Percentiles rank a stretch among this genome's conserved stretches.
phyloP scores from a whole-genome alignment of 2,329 filamentous ascomycete genomes.

The Aspergillus fructus region DNA sequence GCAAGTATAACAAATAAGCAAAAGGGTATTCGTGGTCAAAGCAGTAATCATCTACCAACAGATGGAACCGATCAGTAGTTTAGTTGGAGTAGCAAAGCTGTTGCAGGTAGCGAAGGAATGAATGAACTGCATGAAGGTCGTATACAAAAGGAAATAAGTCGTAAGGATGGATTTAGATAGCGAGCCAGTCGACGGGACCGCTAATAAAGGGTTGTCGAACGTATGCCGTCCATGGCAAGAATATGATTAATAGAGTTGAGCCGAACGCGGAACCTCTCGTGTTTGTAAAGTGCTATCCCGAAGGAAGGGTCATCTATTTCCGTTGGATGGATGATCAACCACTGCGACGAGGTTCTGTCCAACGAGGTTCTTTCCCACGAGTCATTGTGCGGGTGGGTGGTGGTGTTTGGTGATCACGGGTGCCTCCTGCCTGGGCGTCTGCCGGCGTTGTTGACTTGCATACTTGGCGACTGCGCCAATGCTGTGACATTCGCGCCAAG shows the following conservation, averaged over 20 bases:
- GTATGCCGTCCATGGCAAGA: background rate
- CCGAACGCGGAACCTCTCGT: conserved; percentile 29
- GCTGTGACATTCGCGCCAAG: conserved; percentile 28
- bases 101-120: background rate
- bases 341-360: background rate
- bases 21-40: background rate
- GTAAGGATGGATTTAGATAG: no score
- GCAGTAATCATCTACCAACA: background rate
- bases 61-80: background rate
- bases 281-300: conserved; percentile 43
- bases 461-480: conserved; percentile 18
- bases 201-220: background rate
- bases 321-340: conserved; percentile 21
- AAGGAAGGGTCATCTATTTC: conserved; percentile 68
- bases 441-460: conserved; percentile 13
- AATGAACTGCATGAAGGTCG: background rate
- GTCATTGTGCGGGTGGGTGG: background rate
- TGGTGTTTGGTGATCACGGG: background rate
- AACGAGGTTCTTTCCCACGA: background rate
- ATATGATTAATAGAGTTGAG: conserved; percentile 6
- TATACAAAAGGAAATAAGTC: background rate
- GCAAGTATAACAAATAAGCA: background rate
- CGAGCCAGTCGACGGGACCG: no score
- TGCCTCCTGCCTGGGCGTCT: background rate
- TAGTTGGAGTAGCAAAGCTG: background rate